Conservation (phyloP, 1,139 yeast genomes). For the Kurtzmaniella quercitrusa region DNA sequence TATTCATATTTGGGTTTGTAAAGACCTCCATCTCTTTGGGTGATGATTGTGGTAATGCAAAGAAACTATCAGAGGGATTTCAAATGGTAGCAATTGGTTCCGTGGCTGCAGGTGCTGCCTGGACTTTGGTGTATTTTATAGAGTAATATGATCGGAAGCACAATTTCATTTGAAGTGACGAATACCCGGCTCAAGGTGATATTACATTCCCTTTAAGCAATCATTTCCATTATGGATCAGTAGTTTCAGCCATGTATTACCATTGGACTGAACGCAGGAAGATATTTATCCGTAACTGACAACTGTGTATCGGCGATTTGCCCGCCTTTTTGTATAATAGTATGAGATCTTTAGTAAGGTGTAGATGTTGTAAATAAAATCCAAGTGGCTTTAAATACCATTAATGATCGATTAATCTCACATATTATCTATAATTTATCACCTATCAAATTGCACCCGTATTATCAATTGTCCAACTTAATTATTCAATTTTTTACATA, state of each 20-base stretch:
- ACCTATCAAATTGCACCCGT: too few species aligned
- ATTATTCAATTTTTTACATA: too few species aligned
- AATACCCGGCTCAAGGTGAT: background rate
- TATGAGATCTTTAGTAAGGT: background rate
- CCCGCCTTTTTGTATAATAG: background rate
- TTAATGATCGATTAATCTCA: too few species aligned
- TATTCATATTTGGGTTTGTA: conserved; percentile 81
- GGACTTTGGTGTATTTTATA: conserved; percentile 81
- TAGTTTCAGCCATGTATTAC: background rate
- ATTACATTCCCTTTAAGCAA: background rate
- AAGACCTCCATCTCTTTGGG: conserved; percentile 87
- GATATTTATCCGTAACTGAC: background rate
- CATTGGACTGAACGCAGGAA: background rate
- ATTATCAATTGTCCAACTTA: too few species aligned
- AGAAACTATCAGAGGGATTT: conserved; percentile 71
- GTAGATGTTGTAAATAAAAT: too few species aligned
- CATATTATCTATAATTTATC: too few species aligned
- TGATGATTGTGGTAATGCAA: conserved; percentile 57
- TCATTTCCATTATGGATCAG: background rate
- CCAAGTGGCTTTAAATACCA: too few species aligned
- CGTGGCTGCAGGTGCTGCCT: conserved; percentile 94
- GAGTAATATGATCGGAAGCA: conserved; percentile 28
- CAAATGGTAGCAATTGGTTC: conserved; percentile 95
- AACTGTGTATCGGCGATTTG: background rate
- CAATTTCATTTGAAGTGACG: background rate